Base-by-base conservation (phyloP, 108 stramenopile species). In the Schizochytrium sp. region DNA sequence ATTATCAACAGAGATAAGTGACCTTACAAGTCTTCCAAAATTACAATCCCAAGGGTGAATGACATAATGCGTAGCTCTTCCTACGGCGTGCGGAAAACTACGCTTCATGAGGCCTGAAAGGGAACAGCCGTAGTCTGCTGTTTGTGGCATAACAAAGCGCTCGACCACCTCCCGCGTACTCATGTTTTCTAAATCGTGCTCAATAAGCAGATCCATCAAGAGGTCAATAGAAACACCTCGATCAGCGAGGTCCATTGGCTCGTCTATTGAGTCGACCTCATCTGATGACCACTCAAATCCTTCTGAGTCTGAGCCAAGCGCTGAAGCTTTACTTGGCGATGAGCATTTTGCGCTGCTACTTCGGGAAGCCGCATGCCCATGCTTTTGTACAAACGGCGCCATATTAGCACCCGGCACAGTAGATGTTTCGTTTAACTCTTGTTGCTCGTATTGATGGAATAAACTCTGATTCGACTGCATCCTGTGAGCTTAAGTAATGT, bases 241-340 rank as follows among this genome's bases (percentile, higher is more conserved):
- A 5, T 83, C 76, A 13, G 47, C 13, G 50, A 83, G 47, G 47
- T 83, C 76, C 38, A 53, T 10, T 13, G 76, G 76, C 15, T 83
- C 76, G 28, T 83, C 76, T 47, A 83, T 83, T 5, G 76, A 83
- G 50, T 83, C 76, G 38, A 83, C 53, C 76, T 83, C 76, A 53
- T 83, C 76, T 0, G 76, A 83, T n/a, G 76, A 83, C 76, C 76
- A 83, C 76, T 83, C 76, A 42, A 83, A 83, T 47, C 53, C 76
- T 10, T 55, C 76, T 5, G 76, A 83, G 50, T 83, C 50, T 13
- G 76, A 83, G 45, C 64, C 64, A 7, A 38, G 42, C 1, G 64
- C 15, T 44, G 44, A 7, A 28, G 28, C 28, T 28, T 28, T 28
- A 28, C 28, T 28, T 28, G 28, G 28, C 28, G 28, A 28, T 28